Conservation (phyloP, 2,329 filamentous ascomycete species). For the Mycosphaerella arachidis region DNA sequence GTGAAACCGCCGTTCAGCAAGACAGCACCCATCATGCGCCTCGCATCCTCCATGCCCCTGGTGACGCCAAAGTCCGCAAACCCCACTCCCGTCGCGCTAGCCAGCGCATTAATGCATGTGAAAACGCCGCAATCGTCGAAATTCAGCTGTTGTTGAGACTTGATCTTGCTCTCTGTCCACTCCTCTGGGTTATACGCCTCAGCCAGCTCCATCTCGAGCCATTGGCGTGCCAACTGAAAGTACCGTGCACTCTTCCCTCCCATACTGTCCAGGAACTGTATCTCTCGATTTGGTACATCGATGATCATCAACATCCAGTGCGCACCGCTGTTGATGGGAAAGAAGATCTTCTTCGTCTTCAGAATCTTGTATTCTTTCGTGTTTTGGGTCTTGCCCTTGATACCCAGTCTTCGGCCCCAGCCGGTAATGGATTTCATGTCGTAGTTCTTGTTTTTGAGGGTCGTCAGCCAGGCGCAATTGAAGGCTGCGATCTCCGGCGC, state of each 20-base stretch:
- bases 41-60: constrained; percentile 24
- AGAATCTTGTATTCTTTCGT: constrained; percentile 50
- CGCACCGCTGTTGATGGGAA: constrained; percentile 56
- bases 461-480: constrained; percentile 62
- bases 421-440: constrained; percentile 49
- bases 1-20: constrained; percentile 64
- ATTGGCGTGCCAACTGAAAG: constrained; percentile 40
- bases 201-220: constrained; percentile 57
- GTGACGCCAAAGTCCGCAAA: constrained; percentile 18
- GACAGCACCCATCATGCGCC: constrained; percentile 58
- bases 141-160: constrained; percentile 59
- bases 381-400: constrained; percentile 45
- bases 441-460: constrained; percentile 47
- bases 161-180: constrained; percentile 52
- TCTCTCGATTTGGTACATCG: constrained; percentile 54
- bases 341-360: constrained; percentile 61
- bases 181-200: constrained; percentile 52
- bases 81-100: constrained; percentile 49
- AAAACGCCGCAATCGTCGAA: constrained; percentile 74
- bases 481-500: constrained; percentile 59
- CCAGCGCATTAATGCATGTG: constrained; percentile 67
- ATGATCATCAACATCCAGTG: constrained; percentile 74
- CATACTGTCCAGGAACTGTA: constrained; percentile 69
- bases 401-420: constrained; percentile 55
- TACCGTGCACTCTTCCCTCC: constrained; percentile 37